Percentiles rank a stretch among this genome's conserved stretches.
phyloP scores from a whole-genome alignment of 352 stramenopile species.

The Blastocystis sp. region DNA sequence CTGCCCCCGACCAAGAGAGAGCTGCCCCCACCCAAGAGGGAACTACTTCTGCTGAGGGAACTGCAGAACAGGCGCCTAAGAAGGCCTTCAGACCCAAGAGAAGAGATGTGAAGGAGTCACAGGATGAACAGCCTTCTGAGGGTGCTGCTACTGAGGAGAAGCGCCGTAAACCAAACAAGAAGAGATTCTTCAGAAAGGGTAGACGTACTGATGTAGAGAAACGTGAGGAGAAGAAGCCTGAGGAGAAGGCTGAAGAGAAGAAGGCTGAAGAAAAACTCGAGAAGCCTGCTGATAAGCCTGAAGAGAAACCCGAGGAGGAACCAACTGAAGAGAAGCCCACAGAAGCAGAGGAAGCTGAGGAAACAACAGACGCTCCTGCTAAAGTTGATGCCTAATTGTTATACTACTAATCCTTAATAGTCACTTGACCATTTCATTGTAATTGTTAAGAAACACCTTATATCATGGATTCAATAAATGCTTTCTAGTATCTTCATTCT shows the following conservation, averaged over 20 bases:
- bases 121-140: background rate
- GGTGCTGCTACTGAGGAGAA: background rate
- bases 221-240: background rate
- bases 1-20: background rate
- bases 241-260: background rate
- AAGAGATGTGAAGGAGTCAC: background rate
- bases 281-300: background rate
- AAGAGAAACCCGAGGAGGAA: background rate
- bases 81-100: background rate
- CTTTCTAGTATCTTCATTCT: slow-evolving; percentile 18
- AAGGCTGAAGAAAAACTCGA: background rate
- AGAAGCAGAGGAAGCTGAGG: background rate
- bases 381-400: background rate
- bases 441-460: slow-evolving; percentile 49
- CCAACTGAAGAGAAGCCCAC: background rate
- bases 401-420: slow-evolving; percentile 2
- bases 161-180: background rate
- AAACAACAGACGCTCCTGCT: background rate
- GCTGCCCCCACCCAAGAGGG: background rate
- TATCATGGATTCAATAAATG: background rate
- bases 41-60: background rate
- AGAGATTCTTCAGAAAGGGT: background rate
- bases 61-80: too few relatives aligned
- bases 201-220: background rate
- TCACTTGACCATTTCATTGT: too few relatives aligned